Evolutionary conservation across 306 rosid genomes (phyloP).

Genomic region (Castanea mollissima): DNA sequence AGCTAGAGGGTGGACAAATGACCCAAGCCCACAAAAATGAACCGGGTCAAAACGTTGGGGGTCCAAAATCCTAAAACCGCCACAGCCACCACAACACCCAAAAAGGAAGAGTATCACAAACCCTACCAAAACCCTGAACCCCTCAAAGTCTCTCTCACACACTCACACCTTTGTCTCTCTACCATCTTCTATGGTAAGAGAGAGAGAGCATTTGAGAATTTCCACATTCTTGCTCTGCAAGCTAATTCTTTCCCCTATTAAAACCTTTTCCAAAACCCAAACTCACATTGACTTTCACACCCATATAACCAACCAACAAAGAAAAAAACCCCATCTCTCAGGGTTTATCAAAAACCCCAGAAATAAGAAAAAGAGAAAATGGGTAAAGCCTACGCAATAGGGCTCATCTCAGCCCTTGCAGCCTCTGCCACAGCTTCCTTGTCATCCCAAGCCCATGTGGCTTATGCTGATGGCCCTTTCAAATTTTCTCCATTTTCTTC

Average conservation of each 20-base stretch:
- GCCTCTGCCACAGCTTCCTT: constrained; percentile 50
- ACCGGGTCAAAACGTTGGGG: not conserved
- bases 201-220: not conserved
- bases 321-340: not conserved
- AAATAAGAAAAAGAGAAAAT: constrained; percentile 22
- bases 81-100: not conserved
- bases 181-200: constrained; percentile 11
- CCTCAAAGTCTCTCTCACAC: not conserved
- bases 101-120: not conserved
- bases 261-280: constrained; percentile 3
- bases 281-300: not conserved
- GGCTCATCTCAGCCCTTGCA: constrained; percentile 56
- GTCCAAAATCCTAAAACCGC: constrained; percentile 4
- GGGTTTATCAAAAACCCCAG: not conserved
- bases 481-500: constrained; percentile 35
- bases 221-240: constrained; percentile 9
- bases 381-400: constrained; percentile 54
- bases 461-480: constrained; percentile 59
- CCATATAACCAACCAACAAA: not conserved
- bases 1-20: no score
- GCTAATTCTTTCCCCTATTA: not conserved
- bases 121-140: constrained; percentile 47
- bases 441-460: constrained; percentile 25
- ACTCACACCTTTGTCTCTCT: not conserved
- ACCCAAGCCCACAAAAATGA: not conserved